Conservation (phyloP, 306 rosid genomes). For the Sicyos baderoa region DNA sequence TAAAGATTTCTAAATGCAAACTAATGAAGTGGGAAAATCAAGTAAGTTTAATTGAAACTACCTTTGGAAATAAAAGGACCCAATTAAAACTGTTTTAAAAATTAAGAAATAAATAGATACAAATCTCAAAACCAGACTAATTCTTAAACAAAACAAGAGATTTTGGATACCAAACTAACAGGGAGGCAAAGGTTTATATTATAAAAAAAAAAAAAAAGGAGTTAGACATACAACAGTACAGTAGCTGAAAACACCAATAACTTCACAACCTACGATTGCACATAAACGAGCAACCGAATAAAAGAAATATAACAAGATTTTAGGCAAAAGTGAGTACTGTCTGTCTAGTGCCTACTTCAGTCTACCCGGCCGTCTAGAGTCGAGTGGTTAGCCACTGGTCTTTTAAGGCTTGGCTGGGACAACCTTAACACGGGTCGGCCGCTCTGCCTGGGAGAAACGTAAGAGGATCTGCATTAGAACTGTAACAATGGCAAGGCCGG, state of each 20-base stretch:
- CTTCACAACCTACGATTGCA: neutral
- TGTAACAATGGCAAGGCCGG: slow-evolving; percentile 50
- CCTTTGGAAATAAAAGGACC: neutral
- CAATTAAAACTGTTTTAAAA: too few relatives aligned
- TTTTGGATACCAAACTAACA: neutral
- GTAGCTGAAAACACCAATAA: neutral
- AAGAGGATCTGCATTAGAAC: slow-evolving; percentile 73
- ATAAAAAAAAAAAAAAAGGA: neutral
- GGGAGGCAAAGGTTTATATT: neutral
- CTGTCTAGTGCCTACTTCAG: neutral
- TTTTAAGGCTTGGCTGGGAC: slow-evolving; percentile 28
- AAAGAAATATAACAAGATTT: neutral
- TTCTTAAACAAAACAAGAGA: neutral
- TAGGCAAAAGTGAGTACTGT: neutral
- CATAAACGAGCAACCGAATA: slow-evolving; percentile 7
- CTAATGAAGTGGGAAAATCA: too few relatives aligned
- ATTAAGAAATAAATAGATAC: neutral
- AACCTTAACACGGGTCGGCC: slow-evolving; percentile 62
- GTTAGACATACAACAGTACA: slow-evolving; percentile 6
- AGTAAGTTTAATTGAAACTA: neutral
- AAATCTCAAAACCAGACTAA: too few relatives aligned
- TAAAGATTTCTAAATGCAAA: neutral
- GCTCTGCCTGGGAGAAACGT: slow-evolving; percentile 79
- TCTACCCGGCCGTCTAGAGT: too few relatives aligned
- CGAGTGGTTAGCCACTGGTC: too few relatives aligned